Conservation (phyloP, 331 rosid species). For the Pyracantha coccinea region DNA sequence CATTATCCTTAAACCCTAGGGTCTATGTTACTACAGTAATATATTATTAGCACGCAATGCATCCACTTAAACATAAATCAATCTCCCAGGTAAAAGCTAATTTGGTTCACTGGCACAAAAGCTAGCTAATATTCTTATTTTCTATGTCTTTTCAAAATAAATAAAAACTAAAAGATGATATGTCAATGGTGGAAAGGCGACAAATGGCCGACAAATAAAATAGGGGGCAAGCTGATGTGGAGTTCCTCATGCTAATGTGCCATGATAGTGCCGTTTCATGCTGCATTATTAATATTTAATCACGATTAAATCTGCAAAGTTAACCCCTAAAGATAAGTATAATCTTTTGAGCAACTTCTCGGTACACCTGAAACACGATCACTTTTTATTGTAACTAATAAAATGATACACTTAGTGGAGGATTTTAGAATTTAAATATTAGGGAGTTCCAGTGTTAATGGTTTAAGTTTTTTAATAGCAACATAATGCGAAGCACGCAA, state of each 20-base stretch:
- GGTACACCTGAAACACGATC: background rate
- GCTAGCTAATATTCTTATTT: background rate
- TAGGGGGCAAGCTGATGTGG: constrained; percentile 35
- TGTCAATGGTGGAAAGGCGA: constrained; percentile 9
- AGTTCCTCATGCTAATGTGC: constrained; percentile 30
- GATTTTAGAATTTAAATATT: too few species aligned
- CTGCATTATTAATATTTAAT: constrained; percentile 20
- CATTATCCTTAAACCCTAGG: background rate
- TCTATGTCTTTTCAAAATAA: background rate
- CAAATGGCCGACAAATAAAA: constrained; percentile 73
- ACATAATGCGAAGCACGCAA: too few species aligned
- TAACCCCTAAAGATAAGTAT: constrained; percentile 22
- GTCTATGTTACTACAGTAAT: background rate
- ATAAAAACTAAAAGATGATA: background rate
- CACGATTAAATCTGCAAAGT: constrained; percentile 17
- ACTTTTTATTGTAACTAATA: too few species aligned
- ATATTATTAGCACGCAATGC: constrained; percentile 3
- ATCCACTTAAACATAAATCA: background rate
- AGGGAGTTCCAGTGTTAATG: too few species aligned
- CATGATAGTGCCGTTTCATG: constrained; percentile 31
- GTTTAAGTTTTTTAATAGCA: too few species aligned
- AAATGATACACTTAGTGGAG: too few species aligned
- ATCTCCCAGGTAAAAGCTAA: background rate
- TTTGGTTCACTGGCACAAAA: background rate
- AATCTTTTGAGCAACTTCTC: background rate